phyloP scores from a whole-genome alignment of 345 rosid genomes.

The Psidium friedrichsthalianum region DNA sequence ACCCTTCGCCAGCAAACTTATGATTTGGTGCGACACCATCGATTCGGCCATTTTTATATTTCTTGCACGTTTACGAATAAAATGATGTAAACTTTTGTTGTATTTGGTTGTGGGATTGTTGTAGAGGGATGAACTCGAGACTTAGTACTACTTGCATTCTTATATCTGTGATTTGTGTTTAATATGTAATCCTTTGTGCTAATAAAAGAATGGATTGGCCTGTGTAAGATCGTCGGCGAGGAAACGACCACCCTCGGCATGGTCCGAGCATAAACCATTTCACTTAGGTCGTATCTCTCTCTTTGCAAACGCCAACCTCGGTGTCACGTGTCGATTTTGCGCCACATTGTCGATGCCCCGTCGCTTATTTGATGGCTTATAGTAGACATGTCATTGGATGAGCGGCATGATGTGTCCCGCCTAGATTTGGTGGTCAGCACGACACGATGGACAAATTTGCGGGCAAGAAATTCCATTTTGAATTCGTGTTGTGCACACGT shows the following conservation, averaged over 20 bases:
- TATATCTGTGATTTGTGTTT: neutral
- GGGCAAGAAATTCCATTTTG: neutral
- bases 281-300: neutral
- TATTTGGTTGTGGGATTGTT: too few relatives aligned
- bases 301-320: too few relatives aligned
- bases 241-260: neutral
- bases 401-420: rapidly evolving
- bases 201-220: too few relatives aligned
- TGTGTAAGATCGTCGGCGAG: neutral
- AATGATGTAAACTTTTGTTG: too few relatives aligned
- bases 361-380: neutral
- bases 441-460: neutral
- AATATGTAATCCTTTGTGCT: neutral
- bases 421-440: neutral
- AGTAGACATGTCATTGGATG: neutral
- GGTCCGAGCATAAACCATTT: too few relatives aligned
- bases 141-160: too few relatives aligned
- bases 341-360: neutral
- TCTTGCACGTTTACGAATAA: too few relatives aligned
- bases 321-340: neutral
- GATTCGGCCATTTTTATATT: too few relatives aligned
- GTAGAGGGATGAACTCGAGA: too few relatives aligned
- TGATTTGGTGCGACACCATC: too few relatives aligned
- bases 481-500: too few relatives aligned
- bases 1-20: too few relatives aligned